A percentile compares a stretch with the other conserved stretches of the same genome.
These are phyloP conservation scores for Parietaria judaica DNA, from an alignment of 306 rosid species.

Conservation along the genomic window DNA sequence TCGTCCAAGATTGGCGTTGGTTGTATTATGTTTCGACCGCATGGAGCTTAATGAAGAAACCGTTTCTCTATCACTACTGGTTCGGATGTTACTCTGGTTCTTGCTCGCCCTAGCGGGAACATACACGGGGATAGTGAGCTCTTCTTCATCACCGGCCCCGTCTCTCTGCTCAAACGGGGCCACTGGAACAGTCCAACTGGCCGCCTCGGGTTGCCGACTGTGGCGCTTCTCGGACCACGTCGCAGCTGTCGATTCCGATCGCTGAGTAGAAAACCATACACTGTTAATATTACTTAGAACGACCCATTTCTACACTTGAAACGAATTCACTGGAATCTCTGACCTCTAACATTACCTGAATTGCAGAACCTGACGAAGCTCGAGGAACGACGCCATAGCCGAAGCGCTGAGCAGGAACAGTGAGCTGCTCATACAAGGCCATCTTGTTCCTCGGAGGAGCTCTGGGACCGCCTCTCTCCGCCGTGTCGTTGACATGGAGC, in stretches of 20 bases:
- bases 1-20: slow-evolving; percentile 24
- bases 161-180: slow-evolving; percentile 43
- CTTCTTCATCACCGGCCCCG: slow-evolving; percentile 60
- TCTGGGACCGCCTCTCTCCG: slow-evolving; percentile 95
- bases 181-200: slow-evolving; percentile 27
- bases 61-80: slow-evolving; percentile 27
- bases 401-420: slow-evolving; percentile 77
- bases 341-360: too few species aligned
- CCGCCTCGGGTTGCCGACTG: slow-evolving; percentile 33
- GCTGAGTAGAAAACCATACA: slow-evolving; percentile 35
- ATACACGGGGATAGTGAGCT: slow-evolving; percentile 68
- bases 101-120: slow-evolving; percentile 43
- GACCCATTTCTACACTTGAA: not conserved
- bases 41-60: slow-evolving; percentile 28
- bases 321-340: too few species aligned
- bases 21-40: slow-evolving; percentile 30
- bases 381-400: slow-evolving; percentile 30
- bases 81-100: slow-evolving; percentile 24
- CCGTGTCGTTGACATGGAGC: slow-evolving; percentile 73
- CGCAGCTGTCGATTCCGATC: slow-evolving; percentile 28
- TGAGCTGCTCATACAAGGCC: slow-evolving; percentile 93
- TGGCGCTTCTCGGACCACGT: slow-evolving; percentile 34
- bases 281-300: slow-evolving; percentile 11
- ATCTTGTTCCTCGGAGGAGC: slow-evolving; percentile 99
- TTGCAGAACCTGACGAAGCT: slow-evolving; percentile 31